Percentiles rank a stretch among this genome's conserved stretches.
phyloP scores from a whole-genome alignment of 805 yeast genomes.

The Cyberlindnera petersonii region DNA sequence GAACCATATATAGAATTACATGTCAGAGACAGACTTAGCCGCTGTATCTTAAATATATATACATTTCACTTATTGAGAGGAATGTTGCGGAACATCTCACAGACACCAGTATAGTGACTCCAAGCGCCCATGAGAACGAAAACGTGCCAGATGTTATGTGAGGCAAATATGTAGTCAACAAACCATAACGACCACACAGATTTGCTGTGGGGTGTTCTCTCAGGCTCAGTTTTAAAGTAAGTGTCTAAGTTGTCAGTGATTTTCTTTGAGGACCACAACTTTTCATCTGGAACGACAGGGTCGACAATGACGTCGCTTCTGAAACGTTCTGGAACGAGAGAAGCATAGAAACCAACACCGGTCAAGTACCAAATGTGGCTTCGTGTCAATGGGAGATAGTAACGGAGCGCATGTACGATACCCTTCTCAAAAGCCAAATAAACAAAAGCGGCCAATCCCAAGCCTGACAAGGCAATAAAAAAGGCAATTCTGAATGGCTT shows the following conservation, averaged over 20 bases:
- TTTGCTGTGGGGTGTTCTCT: slow-evolving; percentile 28
- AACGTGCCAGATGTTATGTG: slow-evolving; percentile 93
- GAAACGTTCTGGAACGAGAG: slow-evolving; percentile 86
- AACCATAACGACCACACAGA: slow-evolving; percentile 68
- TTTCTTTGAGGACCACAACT: slow-evolving; percentile 29
- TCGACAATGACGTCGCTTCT: slow-evolving; percentile 64
- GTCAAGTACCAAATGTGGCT: slow-evolving; percentile 69
- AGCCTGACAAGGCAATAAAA: slow-evolving; percentile 69
- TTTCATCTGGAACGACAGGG: slow-evolving; percentile 36
- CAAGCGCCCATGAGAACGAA: slow-evolving; percentile 86
- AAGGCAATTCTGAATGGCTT: slow-evolving; percentile 76
- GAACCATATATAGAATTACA: not conserved
- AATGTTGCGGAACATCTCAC: slow-evolving; percentile 60
- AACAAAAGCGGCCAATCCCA: slow-evolving; percentile 67
- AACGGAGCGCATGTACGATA: slow-evolving; percentile 42
- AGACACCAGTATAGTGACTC: slow-evolving; percentile 79
- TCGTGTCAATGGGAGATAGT: slow-evolving; percentile 66
- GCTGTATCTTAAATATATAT: not conserved
- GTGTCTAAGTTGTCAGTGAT: slow-evolving; percentile 29
- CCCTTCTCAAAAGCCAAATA: slow-evolving; percentile 57
- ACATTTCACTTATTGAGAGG: slow-evolving; percentile 15
- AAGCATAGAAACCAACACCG: slow-evolving; percentile 87
- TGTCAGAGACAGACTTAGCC: not conserved
- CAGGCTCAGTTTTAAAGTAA: slow-evolving; percentile 42
- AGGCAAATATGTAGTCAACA: slow-evolving; percentile 69